Evolutionary conservation across 139 green algal genomes (phyloP).

Genomic region (Volvox reticuliferus): DNA sequence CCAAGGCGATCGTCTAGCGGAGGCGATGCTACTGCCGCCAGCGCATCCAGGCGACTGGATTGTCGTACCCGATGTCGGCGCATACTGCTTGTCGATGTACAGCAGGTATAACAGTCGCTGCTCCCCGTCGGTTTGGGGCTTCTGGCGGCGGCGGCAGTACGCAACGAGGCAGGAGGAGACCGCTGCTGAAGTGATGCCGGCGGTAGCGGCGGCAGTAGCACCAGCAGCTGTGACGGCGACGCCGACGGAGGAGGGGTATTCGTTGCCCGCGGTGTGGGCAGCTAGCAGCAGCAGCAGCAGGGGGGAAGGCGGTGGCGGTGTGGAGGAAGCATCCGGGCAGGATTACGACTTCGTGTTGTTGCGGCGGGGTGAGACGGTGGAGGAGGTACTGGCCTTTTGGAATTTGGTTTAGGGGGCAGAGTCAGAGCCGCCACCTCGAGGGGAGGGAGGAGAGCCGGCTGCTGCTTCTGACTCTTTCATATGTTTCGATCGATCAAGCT

Average conservation of each 20-base stretch:
- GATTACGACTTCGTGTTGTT: conserved; percentile 32
- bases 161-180: background rate
- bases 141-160: background rate
- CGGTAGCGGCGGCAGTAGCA: background rate
- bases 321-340: background rate
- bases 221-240: background rate
- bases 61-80: conserved; percentile 52
- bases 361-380: conserved; percentile 51
- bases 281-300: background rate
- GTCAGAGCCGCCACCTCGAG: no score
- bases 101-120: conserved; percentile 61
- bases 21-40: conserved; percentile 43
- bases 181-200: no score
- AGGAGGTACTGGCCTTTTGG: conserved; percentile 61
- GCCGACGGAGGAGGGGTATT: background rate
- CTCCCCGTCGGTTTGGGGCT: conserved; percentile 53
- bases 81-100: conserved; percentile 64
- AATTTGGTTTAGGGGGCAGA: conserved; percentile 4
- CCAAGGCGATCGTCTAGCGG: conserved; percentile 57
- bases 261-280: background rate
- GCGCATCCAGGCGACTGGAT: conserved; percentile 50
- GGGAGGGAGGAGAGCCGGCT: no score
- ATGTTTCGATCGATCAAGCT: no score
- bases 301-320: background rate
- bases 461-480: no score